These are phyloP conservation scores for Trypanosoma conorhini DNA, from an alignment of 208 protist genomes.

Conservation along the genomic window DNA sequence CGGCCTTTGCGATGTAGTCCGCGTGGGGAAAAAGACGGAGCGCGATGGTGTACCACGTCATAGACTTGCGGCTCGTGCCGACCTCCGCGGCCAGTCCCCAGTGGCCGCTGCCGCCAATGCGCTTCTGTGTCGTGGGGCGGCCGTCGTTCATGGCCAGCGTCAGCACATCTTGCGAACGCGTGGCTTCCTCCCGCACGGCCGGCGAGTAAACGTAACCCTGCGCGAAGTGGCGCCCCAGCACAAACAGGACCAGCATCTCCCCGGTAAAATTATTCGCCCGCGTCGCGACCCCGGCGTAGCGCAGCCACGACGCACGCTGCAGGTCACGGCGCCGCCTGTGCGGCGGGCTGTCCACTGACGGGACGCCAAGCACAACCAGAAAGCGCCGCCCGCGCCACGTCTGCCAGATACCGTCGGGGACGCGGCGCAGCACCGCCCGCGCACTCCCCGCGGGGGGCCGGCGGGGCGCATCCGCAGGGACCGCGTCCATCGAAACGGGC, in stretches of 20 bases:
- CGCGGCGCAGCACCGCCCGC: slow-evolving; percentile 5
- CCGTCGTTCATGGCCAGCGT: slow-evolving; percentile 35
- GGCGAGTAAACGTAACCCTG: slow-evolving; percentile 24
- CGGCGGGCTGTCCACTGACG: slow-evolving; percentile 33
- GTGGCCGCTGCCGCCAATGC: slow-evolving; percentile 17
- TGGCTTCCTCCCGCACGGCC: slow-evolving; percentile 33
- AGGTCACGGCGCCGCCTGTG: slow-evolving; percentile 27
- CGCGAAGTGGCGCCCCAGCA: slow-evolving; percentile 3
- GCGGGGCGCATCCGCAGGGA: neutral
- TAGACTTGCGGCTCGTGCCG: slow-evolving; percentile 40
- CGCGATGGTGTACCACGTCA: slow-evolving; percentile 40
- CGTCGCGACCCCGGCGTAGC: slow-evolving; percentile 43
- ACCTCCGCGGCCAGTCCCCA: slow-evolving; percentile 43
- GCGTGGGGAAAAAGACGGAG: slow-evolving; percentile 34
- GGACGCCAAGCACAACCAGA: slow-evolving; percentile 45
- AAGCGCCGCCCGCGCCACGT: slow-evolving; percentile 17
- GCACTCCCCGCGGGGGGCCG: neutral
- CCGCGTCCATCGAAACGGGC: neutral
- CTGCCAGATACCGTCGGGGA: neutral
- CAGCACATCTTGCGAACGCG: slow-evolving; percentile 31
- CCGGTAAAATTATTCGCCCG: slow-evolving; percentile 31
- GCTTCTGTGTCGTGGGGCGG: slow-evolving; percentile 30
- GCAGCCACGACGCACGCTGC: slow-evolving; percentile 45
- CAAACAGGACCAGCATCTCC: slow-evolving; percentile 31
- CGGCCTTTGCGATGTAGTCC: slow-evolving; percentile 48